Evolutionary conservation across 768 basidiomycete species (phyloP), one percentile per base, ranked within the genome.

Genomic region (Psilocybe azurescens): DNA sequence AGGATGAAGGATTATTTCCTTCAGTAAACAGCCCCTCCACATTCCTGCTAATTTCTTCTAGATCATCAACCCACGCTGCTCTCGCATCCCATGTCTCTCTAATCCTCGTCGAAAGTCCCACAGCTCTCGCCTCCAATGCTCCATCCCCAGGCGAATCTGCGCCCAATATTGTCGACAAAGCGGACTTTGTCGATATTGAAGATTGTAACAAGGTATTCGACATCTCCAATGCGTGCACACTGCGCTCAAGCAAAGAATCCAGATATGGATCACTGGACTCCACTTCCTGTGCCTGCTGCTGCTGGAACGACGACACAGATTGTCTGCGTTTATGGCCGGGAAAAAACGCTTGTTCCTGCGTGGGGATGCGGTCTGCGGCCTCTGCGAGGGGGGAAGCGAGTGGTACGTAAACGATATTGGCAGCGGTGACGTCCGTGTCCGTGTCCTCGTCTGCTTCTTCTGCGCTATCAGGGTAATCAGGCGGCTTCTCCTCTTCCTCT

Each of bases 161-260:
- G 24, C 82, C 78, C 32, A 89, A 73, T 44, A 88, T 75, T 3
- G 80, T 75, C 8, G 81, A 74, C 16, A 81, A 69, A 50, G 74
- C 85, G 11, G 87, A 80, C 64, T 90, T 88, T 0, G 92, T 88
- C 44, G 88, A 84, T 67, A 93, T 88, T 20, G 90, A 89, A 11
- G 86, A 87, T 70, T 91, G 88, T 9, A 95, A 78, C 10, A 94
- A 78, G 2, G 87, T 83, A 60, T 94, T 94, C 4, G 93, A 94
- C 81, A 93, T 88, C 72, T 94, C 93, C 8, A 95, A 80, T 1
- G 93, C 93, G 74, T 93, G 87, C 13, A 94, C 90, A 65, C 91
- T 93, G 64, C 93, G 86, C 60, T 87, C 90, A 1, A 94, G 81
- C 14, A 94, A 78, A n/a, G 88, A 83, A 73, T 94, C 93, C 29